These are phyloP conservation scores for Acanthochlamys bracteata DNA, from an alignment of 106 monocot genomes.

Conservation along the genomic window DNA sequence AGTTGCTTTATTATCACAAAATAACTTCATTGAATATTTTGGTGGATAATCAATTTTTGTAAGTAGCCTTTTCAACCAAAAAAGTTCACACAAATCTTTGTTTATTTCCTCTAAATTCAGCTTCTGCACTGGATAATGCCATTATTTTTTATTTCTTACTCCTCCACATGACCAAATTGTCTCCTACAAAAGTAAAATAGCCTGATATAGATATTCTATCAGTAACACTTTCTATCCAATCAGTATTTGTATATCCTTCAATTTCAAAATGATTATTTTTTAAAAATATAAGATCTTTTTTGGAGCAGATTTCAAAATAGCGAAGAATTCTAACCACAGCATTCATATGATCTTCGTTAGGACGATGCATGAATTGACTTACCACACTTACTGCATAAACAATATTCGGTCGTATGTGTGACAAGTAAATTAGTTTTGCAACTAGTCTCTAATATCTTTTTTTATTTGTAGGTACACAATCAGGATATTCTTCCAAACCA, in stretches of 20 bases:
- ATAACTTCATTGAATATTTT: too few relatives aligned
- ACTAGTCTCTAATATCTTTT: background rate
- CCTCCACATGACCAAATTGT: constrained; percentile 1
- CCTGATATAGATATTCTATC: too few relatives aligned
- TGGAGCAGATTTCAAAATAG: background rate
- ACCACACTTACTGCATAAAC: too few relatives aligned
- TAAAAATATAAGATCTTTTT: background rate
- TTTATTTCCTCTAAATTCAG: background rate
- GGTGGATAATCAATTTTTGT: too few relatives aligned
- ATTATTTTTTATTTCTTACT: constrained; percentile 4
- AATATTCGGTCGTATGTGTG: background rate
- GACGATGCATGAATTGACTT: too few relatives aligned
- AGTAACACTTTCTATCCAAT: background rate
- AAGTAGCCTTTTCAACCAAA: too few relatives aligned
- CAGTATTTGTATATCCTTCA: constrained; percentile 1
- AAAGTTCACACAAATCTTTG: too few relatives aligned
- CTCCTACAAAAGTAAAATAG: constrained; percentile 1
- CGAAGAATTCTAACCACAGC: background rate
- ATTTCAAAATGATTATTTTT: background rate
- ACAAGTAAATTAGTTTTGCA: background rate
- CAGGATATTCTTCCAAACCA: background rate
- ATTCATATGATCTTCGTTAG: background rate
- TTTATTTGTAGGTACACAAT: background rate
- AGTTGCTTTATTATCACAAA: too few relatives aligned
- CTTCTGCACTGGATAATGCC: background rate